A percentile compares a stretch with the other conserved stretches of the same genome.
Conservation (phyloP, 139 green algal species). For the Auxenochlorella protothecoides region DNA sequence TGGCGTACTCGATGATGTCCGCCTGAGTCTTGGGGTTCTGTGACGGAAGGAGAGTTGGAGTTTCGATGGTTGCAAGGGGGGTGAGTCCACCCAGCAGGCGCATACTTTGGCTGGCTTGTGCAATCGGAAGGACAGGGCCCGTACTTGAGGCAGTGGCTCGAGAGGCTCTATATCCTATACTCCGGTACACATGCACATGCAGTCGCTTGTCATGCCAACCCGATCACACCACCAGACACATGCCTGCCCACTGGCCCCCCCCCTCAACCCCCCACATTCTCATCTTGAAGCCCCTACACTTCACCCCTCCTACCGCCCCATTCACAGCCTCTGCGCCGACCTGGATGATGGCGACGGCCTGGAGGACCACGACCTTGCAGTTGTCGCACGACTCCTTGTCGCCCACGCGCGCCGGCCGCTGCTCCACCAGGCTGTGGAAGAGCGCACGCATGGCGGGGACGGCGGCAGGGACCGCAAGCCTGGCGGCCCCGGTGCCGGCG, state of each 20-base stretch:
- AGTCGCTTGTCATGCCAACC: background rate
- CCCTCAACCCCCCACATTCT: no score
- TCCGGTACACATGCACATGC: no score
- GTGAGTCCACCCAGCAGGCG: background rate
- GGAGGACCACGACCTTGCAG: conserved; percentile 23
- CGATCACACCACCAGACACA: background rate
- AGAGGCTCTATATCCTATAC: no score
- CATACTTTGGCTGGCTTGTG: background rate
- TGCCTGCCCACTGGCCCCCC: no score
- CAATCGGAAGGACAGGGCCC: no score
- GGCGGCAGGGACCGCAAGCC: background rate
- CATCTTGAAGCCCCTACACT: no score
- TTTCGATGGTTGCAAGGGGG: background rate
- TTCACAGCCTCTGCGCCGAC: background rate
- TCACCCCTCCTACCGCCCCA: no score
- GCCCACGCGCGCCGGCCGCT: background rate
- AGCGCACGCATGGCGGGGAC: background rate
- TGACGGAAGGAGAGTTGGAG: background rate
- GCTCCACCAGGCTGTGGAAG: background rate
- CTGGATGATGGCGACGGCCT: conserved; percentile 18
- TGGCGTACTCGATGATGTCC: conserved; percentile 28
- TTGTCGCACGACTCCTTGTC: conserved; percentile 10
- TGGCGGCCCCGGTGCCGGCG: background rate
- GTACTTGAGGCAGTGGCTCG: no score
- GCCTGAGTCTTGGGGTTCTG: conserved; percentile 29